Evolutionary conservation across 495 filamentous ascomycete genomes (phyloP).

Genomic region (Trichoderma parareesei): DNA sequence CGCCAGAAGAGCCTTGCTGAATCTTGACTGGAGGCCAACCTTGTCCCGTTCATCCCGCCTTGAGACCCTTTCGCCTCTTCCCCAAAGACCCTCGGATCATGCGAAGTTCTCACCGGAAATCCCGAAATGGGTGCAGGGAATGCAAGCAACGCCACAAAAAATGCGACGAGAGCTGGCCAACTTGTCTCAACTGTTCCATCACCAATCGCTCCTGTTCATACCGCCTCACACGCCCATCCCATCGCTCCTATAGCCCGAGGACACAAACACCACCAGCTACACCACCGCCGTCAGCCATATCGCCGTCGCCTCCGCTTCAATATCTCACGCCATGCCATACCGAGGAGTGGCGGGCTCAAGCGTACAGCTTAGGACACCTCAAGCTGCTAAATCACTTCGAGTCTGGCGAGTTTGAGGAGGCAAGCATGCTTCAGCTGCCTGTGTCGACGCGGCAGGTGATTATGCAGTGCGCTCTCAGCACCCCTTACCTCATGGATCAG

Average conservation of each 20-base stretch:
- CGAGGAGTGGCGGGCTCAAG: neutral
- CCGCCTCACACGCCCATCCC: neutral
- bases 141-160: conserved; percentile 30
- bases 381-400: conserved; percentile 23
- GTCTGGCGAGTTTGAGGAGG: neutral
- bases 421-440: neutral
- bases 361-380: conserved; percentile 24
- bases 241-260: neutral
- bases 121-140: conserved; percentile 19
- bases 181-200: conserved; percentile 21
- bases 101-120: conserved; percentile 21
- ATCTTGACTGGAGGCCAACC: neutral
- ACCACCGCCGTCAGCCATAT: neutral
- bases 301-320: neutral
- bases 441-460: conserved; percentile 8
- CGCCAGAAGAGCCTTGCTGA: too few species aligned
- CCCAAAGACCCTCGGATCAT: neutral
- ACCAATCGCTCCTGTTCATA: conserved; percentile 21
- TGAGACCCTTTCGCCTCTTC: neutral
- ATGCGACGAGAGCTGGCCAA: conserved; percentile 27
- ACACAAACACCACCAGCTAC: neutral
- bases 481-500: conserved; percentile 37
- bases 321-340: conserved; percentile 4
- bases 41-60: neutral
- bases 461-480: conserved; percentile 20